Percentiles rank a stretch among this genome's conserved stretches.
These are phyloP conservation scores for Exophiala sideris DNA, from an alignment of 2,329 filamentous ascomycete species.

Conservation along the genomic window DNA sequence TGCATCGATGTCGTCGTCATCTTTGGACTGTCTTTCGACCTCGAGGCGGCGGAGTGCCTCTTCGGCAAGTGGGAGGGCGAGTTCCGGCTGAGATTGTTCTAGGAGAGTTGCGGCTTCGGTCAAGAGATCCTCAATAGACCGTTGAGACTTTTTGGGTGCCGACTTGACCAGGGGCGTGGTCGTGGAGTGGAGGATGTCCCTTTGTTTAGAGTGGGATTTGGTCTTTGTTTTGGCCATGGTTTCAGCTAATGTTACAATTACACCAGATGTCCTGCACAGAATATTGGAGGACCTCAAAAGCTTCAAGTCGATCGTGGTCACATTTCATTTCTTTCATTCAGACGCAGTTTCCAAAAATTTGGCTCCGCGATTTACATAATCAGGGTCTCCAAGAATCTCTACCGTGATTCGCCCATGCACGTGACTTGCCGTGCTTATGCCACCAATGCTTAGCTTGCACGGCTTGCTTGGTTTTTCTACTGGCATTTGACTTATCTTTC, in stretches of 20 bases:
- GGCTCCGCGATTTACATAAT: no score
- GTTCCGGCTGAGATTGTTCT: conserved; percentile 57
- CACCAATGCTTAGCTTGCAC: no score
- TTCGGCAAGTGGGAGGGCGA: conserved; percentile 54
- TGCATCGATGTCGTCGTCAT: conserved; percentile 20
- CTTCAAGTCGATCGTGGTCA: no score
- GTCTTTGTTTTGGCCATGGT: conserved; percentile 22
- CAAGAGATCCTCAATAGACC: conserved; percentile 55
- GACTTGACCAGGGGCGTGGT: conserved; percentile 38
- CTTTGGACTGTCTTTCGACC: conserved; percentile 25
- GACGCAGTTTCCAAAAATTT: no score
- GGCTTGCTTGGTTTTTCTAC: no score
- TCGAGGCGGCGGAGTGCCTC: conserved; percentile 44
- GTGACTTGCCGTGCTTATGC: no score
- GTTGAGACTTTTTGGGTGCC: conserved; percentile 42
- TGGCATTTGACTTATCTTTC: no score
- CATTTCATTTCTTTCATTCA: no score
- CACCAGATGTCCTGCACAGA: background rate
- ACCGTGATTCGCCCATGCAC: no score
- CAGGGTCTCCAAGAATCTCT: no score
- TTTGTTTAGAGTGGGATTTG: conserved; percentile 13
- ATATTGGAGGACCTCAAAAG: no score
- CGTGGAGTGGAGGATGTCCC: conserved; percentile 21
- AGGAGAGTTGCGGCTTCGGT: conserved; percentile 55
- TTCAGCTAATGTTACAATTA: background rate